Base-by-base conservation (phyloP, 148 eudicot species). In the Vaccinium macrocarpon region DNA sequence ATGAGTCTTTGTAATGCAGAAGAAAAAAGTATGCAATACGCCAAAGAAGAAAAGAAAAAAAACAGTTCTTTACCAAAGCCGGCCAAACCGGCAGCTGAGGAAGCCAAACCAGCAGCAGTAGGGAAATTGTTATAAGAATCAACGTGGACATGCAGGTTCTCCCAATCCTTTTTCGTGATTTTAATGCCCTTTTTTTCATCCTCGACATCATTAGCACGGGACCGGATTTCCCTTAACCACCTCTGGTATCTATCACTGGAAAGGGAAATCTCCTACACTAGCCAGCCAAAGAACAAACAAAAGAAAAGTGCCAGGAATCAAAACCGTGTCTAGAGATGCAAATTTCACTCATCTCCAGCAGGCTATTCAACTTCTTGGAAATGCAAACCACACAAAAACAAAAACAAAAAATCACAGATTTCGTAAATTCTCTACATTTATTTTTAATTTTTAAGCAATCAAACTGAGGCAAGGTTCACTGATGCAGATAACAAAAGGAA, bases 41-140 rank as follows among this genome's bases (percentile, higher is more conserved):
- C 42, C 27, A 71, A 70, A 38, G 14, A 19, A 42, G 21, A 76
- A 62, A 46, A 51, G 23, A 48, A 68, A 57, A 49, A 82, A 64
- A 53, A 79, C 18, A 77, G 10, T 48, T 38, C 1, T 75, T 86
- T 93, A 96, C 99, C 99, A 61, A 96, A 94, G 91, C 99, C 94
- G 64, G 99, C 99, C 29, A 96, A 90, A 75, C 99, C 99, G 76
- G 99, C 95, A 86, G 99, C 99, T 18, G 99, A 96, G 84, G 99
- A 96, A 82, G 99, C 99, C 86, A 96, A 87, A 77, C 99, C 99
- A 82, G 99, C 99, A 89, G 99, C 99, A 88, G 99, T 96, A 51
- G 99, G 99, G 85, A 96, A 96, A 88, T 96, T 96, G 87, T 96
- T 96, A 85, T 90, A 92, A 25, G 99, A 96, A 88, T 94, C 95